Evolutionary conservation across 1,284 basidiomycete genomes (phyloP), one percentile per base, ranked within the genome.

Genomic region (Pulveroboletus ridleyi): DNA sequence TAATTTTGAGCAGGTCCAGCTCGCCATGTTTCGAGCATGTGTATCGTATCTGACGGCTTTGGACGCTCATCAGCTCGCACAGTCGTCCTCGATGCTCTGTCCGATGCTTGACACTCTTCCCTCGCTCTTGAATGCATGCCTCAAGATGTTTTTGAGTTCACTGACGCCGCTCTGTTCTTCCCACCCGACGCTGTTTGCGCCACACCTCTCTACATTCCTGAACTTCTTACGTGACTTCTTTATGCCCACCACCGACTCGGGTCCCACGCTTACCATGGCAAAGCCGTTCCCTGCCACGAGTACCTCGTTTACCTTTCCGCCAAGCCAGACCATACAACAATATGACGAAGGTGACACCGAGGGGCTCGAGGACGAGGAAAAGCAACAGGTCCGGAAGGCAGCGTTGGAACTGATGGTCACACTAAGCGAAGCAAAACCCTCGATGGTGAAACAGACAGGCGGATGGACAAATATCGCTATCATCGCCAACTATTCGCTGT

Each of bases 381-480:
- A 83, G 49, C 83, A 87, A 52, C 86, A 86, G 33, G 81, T 91
- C 29, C 78, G 91, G 20, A 82, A 85, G 53, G 83, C 85, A 5
- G 90, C 90, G 20, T 76, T 94, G 18, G 91, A 94, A 74, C 86
- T 94, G 59, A 91, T 94, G 89, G 81, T 93, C 59, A 87, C 83
- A n/a, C 73, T 94, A 23, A 87, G 84, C 53, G 91, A 94, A 76
- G 86, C 89, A 3, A 80, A 83, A 33, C 87, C 91, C 0, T 78
- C 75, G 23, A 89, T 92, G 86, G 89, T 90, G n/a, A 82, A 83
- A 68, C 82, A 79, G n/a, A 79, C 81, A 0, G 82, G 84, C 33
- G 90, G 87, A 0, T 94, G 92, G 91, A 85, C 88, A 7, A 93
- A 73, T 84, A 86, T 68, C 80, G 82, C 62, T 90, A 89, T 72